Evolutionary conservation across 1,284 basidiomycete genomes (phyloP).

Genomic region (Pseudozyma thailandica): DNA sequence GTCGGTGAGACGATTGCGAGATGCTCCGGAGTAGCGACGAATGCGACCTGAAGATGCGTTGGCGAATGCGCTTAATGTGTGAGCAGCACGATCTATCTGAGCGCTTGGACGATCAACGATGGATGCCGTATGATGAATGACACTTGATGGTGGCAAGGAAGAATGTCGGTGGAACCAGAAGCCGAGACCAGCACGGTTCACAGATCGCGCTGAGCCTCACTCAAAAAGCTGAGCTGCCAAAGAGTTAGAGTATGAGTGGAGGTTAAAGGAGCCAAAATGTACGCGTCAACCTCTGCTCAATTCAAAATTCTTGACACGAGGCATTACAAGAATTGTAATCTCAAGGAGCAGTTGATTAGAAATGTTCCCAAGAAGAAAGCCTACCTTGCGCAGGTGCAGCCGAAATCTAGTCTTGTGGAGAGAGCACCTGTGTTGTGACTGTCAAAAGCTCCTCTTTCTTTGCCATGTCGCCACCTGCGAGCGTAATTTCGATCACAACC

Average conservation of each 20-base stretch:
- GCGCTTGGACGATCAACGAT: not conserved
- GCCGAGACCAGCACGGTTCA: not conserved
- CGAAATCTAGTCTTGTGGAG: too few species aligned
- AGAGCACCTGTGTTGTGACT: too few species aligned
- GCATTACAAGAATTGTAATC: not conserved
- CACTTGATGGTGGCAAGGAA: not conserved
- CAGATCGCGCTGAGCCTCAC: not conserved
- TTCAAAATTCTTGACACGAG: not conserved
- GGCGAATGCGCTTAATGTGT: too few species aligned
- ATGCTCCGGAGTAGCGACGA: too few species aligned
- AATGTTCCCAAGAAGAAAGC: too few species aligned
- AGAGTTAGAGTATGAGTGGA: constrained; percentile 6
- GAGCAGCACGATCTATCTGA: too few species aligned
- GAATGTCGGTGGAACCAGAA: not conserved
- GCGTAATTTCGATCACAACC: not conserved
- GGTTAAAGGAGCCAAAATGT: constrained; percentile 5
- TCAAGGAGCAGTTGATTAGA: not conserved
- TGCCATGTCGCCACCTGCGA: not conserved
- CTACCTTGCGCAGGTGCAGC: too few species aligned
- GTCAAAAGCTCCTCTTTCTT: too few species aligned
- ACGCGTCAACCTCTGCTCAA: constrained; percentile 12
- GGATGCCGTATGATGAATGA: not conserved
- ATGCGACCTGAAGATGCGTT: too few species aligned
- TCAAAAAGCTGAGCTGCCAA: not conserved
- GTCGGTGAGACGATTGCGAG: too few species aligned